Evolutionary conservation across 2,329 filamentous ascomycete genomes (phyloP).

Genomic region (Colletotrichum sublineola): DNA sequence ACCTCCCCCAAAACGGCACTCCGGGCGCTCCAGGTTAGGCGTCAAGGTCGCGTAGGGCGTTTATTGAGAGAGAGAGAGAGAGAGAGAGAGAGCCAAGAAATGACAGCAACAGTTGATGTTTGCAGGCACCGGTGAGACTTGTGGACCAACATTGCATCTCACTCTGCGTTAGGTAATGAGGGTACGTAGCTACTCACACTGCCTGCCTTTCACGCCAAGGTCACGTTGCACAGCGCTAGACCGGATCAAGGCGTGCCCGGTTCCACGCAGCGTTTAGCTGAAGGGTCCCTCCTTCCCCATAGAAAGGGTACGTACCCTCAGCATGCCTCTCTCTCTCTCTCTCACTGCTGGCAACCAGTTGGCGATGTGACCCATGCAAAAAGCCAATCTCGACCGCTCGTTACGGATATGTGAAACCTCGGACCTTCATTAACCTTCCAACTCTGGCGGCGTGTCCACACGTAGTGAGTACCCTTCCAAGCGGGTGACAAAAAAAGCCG

Average conservation of each 20-base stretch:
- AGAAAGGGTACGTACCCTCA: not conserved
- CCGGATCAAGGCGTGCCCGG: conserved; percentile 24
- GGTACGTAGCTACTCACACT: no score
- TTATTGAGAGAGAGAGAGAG: not conserved
- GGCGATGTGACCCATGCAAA: not conserved
- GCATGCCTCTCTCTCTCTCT: not conserved
- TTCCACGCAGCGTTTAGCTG: conserved; percentile 2
- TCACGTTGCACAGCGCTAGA: conserved; percentile 23
- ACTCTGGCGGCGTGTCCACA: conserved; percentile 1
- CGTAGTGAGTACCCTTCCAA: not conserved
- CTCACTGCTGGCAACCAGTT: not conserved
- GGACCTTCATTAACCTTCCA: conserved; percentile 32
- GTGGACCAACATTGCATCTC: not conserved
- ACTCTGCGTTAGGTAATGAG: no score
- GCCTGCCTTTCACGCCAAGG: not conserved
- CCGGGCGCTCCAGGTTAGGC: not conserved
- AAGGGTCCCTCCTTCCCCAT: not conserved
- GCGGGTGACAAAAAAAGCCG: no score
- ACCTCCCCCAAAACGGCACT: conserved; percentile 2
- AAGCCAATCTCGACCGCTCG: not conserved
- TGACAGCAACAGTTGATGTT: not conserved
- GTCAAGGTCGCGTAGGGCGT: not conserved
- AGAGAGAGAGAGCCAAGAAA: not conserved
- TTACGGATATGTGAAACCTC: conserved; percentile 36
- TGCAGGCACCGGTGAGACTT: not conserved